A percentile compares a stretch with the other conserved stretches of the same genome.
Conservation (phyloP, 345 rosid species). For the Psidium guajava region DNA sequence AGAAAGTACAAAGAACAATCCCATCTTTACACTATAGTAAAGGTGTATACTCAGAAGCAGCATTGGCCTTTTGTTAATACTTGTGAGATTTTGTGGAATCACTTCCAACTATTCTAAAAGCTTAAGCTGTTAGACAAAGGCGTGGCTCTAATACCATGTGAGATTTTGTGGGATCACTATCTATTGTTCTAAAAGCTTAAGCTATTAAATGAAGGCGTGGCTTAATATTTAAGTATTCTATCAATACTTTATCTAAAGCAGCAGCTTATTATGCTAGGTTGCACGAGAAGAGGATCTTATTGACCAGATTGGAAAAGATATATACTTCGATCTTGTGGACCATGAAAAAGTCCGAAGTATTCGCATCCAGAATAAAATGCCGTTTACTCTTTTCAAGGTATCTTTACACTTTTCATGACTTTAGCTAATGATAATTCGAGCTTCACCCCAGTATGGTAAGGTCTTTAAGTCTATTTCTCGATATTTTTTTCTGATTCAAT, state of each 20-base stretch:
- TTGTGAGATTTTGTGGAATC: too few species aligned
- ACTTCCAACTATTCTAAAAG: too few species aligned
- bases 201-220: too few species aligned
- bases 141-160: too few species aligned
- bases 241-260: conserved; percentile 1
- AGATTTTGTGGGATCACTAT: too few species aligned
- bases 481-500: not conserved
- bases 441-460: not conserved
- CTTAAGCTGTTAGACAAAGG: too few species aligned
- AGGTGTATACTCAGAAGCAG: conserved; percentile 26
- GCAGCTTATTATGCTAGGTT: conserved; percentile 21
- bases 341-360: conserved; percentile 40
- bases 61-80: not conserved
- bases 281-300: conserved; percentile 36
- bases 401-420: not conserved
- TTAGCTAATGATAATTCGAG: not conserved
- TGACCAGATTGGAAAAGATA: conserved; percentile 38
- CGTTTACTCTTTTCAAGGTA: conserved; percentile 29
- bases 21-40: conserved; percentile 78
- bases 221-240: too few species aligned
- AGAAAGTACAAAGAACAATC: conserved; percentile 84
- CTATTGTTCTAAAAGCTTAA: too few species aligned
- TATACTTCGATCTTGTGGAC: conserved; percentile 42
- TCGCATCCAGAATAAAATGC: conserved; percentile 22
- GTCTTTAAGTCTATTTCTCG: too few species aligned